Base-by-base conservation (phyloP, 805 yeast species). In the Hermanozyma aechmeae region DNA sequence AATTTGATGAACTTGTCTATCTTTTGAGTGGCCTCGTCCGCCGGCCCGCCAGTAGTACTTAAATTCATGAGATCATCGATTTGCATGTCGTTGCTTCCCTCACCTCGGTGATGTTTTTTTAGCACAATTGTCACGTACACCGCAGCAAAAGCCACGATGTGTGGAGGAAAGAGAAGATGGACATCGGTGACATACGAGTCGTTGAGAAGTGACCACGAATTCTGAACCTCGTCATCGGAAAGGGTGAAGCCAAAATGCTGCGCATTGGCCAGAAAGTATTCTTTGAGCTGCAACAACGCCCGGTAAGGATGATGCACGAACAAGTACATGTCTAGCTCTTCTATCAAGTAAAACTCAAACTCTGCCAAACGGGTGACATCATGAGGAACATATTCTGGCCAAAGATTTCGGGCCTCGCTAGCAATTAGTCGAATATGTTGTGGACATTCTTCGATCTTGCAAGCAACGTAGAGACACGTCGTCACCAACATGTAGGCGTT, bases 341-440 rank as follows among this genome's bases (percentile, higher is more conserved):
- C 96, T 13, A 92, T 77, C 25, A 92, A 53, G 48, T 89, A 92
- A 50, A 92, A 92, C 55, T 92, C 98, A 56, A 93, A 83, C 50
- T 92, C 97, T 0, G 97, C 96, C 11, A 92, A 64, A 46, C 83
- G 84, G 16, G 95, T 79, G 12, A 86, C 73, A 50, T 89, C 97
- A 34, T 81, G 85, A 0, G 96, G 94, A 21, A 89, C 79, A 45
- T 77, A 84, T 46, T 87, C 96, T 0, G 97, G 96, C 97, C 97
- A 89, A 23, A 85, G 57, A 22, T 79, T 79, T 30, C 95, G 59
- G 2, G 96, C 92, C 48, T 89, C 97, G 13, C 76, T 67, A 14
- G 84, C 72, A 7, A 92, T 68, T 1, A 87, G 73, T 31, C 96
- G 59, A 7, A 92, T 85, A 48, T 92, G 96, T 46, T 82, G 94